These are phyloP conservation scores for Paraphoma sp. DNA, from an alignment of 2,329 filamentous ascomycete species.

Conservation along the genomic window DNA sequence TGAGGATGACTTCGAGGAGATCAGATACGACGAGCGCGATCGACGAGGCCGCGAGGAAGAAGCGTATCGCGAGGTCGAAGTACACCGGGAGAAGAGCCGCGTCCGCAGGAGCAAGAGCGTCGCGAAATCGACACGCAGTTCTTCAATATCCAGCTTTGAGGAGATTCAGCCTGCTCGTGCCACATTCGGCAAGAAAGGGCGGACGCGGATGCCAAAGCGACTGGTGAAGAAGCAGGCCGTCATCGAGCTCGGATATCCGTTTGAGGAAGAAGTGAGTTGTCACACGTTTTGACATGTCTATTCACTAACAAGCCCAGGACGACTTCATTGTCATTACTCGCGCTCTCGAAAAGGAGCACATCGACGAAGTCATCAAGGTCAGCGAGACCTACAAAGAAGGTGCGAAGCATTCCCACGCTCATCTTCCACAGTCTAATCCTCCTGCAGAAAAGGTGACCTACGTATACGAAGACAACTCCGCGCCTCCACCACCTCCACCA, in stretches of 20 bases:
- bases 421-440: not conserved
- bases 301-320: conserved; percentile 62
- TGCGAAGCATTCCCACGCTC: conserved; percentile 29
- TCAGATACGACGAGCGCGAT: conserved; percentile 51
- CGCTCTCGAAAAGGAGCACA: conserved; percentile 87
- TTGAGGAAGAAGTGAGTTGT: conserved; percentile 76
- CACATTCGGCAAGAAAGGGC: conserved; percentile 69
- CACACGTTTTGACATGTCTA: not conserved
- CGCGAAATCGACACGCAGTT: conserved; percentile 43
- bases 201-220: conserved; percentile 83
- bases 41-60: conserved; percentile 42
- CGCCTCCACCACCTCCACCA: conserved; percentile 17
- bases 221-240: conserved; percentile 82
- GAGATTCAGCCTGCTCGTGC: conserved; percentile 43
- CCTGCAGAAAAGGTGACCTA: conserved; percentile 44
- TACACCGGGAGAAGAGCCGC: conserved; percentile 53
- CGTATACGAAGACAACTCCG: conserved; percentile 40
- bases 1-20: conserved; percentile 70
- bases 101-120: conserved; percentile 37
- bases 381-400: conserved; percentile 74
- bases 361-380: conserved; percentile 84
- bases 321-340: conserved; percentile 81
- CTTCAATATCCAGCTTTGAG: conserved; percentile 51
- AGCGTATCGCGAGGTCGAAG: conserved; percentile 58
- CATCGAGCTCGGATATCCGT: conserved; percentile 85